Conservation (phyloP, 2,329 filamentous ascomycete species). For the Pseudogymnoascus sp. region DNA sequence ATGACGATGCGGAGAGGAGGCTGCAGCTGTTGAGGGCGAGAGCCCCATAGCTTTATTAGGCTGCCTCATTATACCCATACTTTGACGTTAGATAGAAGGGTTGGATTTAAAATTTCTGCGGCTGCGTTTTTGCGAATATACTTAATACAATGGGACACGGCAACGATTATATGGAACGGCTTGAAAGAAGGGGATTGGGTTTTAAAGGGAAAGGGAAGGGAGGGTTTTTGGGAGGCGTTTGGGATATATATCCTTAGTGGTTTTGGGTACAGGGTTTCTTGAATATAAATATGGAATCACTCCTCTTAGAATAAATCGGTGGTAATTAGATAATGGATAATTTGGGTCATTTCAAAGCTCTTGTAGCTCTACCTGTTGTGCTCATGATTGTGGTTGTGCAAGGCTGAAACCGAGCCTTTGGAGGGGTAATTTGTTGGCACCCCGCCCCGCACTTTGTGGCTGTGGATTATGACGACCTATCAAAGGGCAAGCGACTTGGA, state of each 20-base stretch:
- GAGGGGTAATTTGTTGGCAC: slow-evolving; percentile 6
- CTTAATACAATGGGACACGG: background rate
- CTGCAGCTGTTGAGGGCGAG: slow-evolving; percentile 19
- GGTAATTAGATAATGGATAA: background rate
- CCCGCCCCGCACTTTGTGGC: slow-evolving; percentile 7
- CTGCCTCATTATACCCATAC: background rate
- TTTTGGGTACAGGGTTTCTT: background rate
- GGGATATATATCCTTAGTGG: background rate
- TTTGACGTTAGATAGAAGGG: background rate
- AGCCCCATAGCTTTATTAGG: background rate
- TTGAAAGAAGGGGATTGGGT: background rate
- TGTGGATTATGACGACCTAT: slow-evolving; percentile 7
- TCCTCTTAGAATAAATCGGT: background rate
- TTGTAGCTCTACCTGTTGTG: background rate
- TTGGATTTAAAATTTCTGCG: background rate
- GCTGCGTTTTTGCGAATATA: background rate
- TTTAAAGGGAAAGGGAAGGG: background rate
- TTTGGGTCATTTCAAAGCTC: background rate
- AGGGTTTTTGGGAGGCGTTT: background rate
- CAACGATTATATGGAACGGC: background rate
- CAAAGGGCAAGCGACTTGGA: slow-evolving; percentile 6
- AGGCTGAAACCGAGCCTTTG: slow-evolving; percentile 7
- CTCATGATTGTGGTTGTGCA: background rate
- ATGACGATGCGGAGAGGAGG: slow-evolving; percentile 24
- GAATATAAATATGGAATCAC: background rate